Conservation (phyloP, 2,329 filamentous ascomycete species). For the Harringtonia lauricola region DNA sequence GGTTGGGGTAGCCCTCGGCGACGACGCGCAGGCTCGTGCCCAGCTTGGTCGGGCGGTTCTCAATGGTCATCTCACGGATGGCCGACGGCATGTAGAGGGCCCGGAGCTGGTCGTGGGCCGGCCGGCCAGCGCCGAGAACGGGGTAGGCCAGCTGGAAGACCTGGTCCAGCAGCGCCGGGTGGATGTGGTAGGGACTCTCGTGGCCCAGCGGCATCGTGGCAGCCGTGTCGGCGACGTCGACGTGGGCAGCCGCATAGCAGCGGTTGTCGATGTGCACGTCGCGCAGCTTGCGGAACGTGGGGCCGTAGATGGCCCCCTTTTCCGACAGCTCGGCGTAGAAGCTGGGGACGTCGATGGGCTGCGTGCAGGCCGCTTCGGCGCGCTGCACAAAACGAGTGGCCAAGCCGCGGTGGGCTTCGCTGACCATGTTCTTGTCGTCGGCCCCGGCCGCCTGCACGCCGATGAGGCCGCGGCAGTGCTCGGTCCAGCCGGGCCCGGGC, state of each 20-base stretch:
- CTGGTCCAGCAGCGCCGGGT: constrained; percentile 28
- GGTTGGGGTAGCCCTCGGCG: too few relatives aligned
- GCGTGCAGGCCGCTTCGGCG: constrained; percentile 17
- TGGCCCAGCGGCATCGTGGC: constrained; percentile 27
- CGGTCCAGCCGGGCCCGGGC: constrained; percentile 39
- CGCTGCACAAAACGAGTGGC: constrained; percentile 17
- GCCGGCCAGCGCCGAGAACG: constrained; percentile 20
- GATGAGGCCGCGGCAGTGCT: constrained; percentile 46
- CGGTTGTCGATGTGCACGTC: too few relatives aligned
- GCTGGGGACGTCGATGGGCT: constrained; percentile 11
- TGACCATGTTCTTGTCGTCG: constrained; percentile 27
- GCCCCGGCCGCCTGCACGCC: constrained; percentile 19
- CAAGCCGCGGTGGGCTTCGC: constrained; percentile 18
- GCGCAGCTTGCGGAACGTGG: constrained; percentile 40
- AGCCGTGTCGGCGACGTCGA: constrained; percentile 23
- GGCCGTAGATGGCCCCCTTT: constrained; percentile 37
- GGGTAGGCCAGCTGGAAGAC: constrained; percentile 31
- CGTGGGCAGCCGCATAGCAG: constrained; percentile 26
- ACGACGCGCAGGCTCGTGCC: too few relatives aligned
- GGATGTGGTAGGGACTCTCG: constrained; percentile 21
- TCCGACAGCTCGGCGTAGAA: constrained; percentile 36
- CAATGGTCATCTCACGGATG: constrained; percentile 23
- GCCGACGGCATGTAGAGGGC: constrained; percentile 32
- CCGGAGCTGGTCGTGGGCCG: constrained; percentile 16
- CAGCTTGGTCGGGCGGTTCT: too few relatives aligned